Evolutionary conservation across 345 rosid genomes (phyloP).

Genomic region (Clarkia xantiana): DNA sequence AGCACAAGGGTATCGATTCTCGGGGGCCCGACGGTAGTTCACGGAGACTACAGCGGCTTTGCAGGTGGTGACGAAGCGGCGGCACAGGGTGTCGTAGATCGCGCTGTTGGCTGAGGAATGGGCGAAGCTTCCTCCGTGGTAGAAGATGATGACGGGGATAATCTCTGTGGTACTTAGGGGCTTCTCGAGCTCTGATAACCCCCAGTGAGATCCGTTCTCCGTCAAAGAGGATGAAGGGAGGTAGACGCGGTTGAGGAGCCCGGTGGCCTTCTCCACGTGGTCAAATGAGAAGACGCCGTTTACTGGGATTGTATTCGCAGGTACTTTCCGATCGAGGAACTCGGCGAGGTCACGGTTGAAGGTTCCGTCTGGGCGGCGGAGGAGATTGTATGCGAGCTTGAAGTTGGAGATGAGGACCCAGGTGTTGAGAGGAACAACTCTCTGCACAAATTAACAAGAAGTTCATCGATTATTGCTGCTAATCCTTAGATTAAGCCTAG

Average conservation of each 20-base stretch:
- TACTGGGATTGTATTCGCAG: slow-evolving; percentile 12
- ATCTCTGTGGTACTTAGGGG: slow-evolving; percentile 7
- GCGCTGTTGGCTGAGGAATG: slow-evolving; percentile 12
- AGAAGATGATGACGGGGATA: slow-evolving; percentile 22
- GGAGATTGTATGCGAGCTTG: slow-evolving; percentile 5
- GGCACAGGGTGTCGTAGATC: slow-evolving; percentile 12
- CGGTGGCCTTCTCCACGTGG: slow-evolving; percentile 8
- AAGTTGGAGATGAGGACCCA: slow-evolving; percentile 8
- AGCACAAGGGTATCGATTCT: slow-evolving; percentile 19
- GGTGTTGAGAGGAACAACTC: slow-evolving; percentile 17
- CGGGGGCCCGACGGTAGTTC: slow-evolving; percentile 22
- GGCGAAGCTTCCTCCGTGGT: slow-evolving; percentile 28
- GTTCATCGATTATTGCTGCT: neutral
- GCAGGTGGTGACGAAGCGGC: slow-evolving; percentile 10
- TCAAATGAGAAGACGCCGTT: slow-evolving; percentile 15
- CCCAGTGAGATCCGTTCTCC: slow-evolving; percentile 5
- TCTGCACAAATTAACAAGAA: slow-evolving; percentile 7
- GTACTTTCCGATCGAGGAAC: slow-evolving; percentile 12
- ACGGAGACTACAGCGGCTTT: slow-evolving; percentile 15
- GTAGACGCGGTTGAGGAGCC: slow-evolving; percentile 19
- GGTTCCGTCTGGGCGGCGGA: slow-evolving; percentile 11
- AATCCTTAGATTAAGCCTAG: too few species aligned
- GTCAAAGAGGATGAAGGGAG: slow-evolving; percentile 5
- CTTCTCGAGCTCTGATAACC: slow-evolving; percentile 11
- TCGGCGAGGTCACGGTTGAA: slow-evolving; percentile 13